phyloP scores from a whole-genome alignment of 192 early-diverging fungal species.

The Linnemannia hyalina region DNA sequence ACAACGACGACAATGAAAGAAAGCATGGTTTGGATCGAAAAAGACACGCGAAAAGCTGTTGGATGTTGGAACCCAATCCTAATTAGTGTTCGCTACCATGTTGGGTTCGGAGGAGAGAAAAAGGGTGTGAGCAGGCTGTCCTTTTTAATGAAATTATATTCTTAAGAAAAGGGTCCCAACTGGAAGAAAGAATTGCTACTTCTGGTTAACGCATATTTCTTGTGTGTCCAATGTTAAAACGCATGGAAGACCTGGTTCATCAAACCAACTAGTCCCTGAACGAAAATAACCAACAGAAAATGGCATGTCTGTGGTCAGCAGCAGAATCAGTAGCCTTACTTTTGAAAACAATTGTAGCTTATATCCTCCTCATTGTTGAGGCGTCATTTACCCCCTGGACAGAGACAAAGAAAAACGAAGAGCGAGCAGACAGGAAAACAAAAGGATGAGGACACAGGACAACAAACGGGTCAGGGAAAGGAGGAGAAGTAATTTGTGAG shows the following conservation, averaged over 20 bases:
- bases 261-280: not conserved
- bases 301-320: too few relatives aligned
- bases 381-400: too few relatives aligned
- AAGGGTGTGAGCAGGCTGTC: not conserved
- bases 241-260: too few relatives aligned
- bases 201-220: not conserved
- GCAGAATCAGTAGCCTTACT: too few relatives aligned
- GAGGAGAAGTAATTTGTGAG: too few relatives aligned
- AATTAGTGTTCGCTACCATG: not conserved
- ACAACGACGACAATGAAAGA: not conserved
- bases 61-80: not conserved
- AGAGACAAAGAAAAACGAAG: too few relatives aligned
- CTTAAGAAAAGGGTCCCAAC: not conserved
- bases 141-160: not conserved
- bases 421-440: too few relatives aligned
- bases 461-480: too few relatives aligned
- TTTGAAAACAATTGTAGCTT: too few relatives aligned
- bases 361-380: too few relatives aligned
- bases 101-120: not conserved
- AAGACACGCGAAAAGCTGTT: not conserved
- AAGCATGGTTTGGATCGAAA: not conserved
- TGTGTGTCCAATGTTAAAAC: not conserved
- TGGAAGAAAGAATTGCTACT: not conserved
- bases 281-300: too few relatives aligned
- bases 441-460: too few relatives aligned